These are phyloP conservation scores for Silene noctiflora DNA, from an alignment of 179 eudicot genomes.

Conservation along the genomic window DNA sequence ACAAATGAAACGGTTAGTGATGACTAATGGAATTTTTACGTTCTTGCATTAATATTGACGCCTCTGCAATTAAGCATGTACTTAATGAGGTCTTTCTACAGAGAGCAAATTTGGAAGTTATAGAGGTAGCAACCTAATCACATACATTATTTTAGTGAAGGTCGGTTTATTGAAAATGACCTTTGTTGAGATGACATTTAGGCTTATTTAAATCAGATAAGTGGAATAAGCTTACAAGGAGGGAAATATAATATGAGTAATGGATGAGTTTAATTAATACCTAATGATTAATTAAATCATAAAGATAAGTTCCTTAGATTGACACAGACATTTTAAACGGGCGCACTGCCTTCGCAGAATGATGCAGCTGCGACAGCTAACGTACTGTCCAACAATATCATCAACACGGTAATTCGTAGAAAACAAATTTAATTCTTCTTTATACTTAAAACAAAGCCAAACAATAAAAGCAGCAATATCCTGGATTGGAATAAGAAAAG, in stretches of 20 bases:
- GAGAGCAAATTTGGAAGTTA: constrained; percentile 26
- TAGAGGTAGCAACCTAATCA: constrained; percentile 24
- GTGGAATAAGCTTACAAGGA: constrained; percentile 15
- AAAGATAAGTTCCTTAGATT: constrained; percentile 21
- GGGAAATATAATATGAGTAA: constrained; percentile 14
- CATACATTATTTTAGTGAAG: constrained; percentile 19
- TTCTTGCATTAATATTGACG: constrained; percentile 18
- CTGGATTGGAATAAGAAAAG: constrained; percentile 16
- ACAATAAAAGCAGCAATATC: constrained; percentile 16
- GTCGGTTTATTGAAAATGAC: constrained; percentile 29
- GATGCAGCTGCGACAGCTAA: constrained; percentile 18
- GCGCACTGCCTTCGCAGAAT: constrained; percentile 13
- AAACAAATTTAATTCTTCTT: constrained; percentile 11
- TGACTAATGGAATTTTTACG: constrained; percentile 1
- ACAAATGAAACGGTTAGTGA: constrained; percentile 8
- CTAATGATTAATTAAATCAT: constrained; percentile 18
- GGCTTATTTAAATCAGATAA: constrained; percentile 16
- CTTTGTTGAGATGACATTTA: constrained; percentile 15
- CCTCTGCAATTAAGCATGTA: constrained; percentile 7
- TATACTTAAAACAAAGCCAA: constrained; percentile 21
- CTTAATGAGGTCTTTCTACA: constrained; percentile 11
- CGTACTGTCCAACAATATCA: constrained; percentile 14
- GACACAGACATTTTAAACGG: constrained; percentile 9
- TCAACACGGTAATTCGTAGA: constrained; percentile 11
- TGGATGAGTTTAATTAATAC: constrained; percentile 15